Conservation (phyloP, 352 stramenopile species). For the Globisporangium lucens region DNA sequence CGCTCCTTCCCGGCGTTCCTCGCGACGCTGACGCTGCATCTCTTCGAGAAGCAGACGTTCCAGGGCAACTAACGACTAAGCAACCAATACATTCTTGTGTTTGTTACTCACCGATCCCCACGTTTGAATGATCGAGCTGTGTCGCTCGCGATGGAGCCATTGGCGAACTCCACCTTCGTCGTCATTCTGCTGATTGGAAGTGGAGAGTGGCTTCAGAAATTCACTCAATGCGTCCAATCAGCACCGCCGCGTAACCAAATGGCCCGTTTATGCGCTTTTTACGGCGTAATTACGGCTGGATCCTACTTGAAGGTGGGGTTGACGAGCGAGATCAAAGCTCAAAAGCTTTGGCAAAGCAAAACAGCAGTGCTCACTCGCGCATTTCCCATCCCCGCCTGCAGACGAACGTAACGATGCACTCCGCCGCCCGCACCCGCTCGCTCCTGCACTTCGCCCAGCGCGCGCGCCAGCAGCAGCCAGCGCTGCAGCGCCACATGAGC, state of each 20-base stretch:
- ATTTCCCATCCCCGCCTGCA: conserved; percentile 2
- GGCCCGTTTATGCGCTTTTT: conserved; percentile 10
- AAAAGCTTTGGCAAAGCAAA: not conserved
- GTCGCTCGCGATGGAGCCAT: not conserved
- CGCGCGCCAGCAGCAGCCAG: conserved; percentile 10
- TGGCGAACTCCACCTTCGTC: too few species aligned
- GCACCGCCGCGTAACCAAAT: not conserved
- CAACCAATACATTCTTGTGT: not conserved
- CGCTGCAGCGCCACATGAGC: conserved; percentile 33
- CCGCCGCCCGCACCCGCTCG: conserved; percentile 9
- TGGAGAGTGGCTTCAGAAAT: not conserved
- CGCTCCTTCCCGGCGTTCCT: conserved; percentile 89
- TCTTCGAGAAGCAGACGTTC: conserved; percentile 91
- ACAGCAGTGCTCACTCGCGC: conserved; percentile 5
- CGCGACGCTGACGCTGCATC: conserved; percentile 80
- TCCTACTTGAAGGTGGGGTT: conserved; percentile 13
- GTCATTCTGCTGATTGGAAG: too few species aligned
- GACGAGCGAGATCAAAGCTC: not conserved
- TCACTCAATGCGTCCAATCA: not conserved
- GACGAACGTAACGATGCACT: conserved; percentile 13
- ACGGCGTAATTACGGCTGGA: conserved; percentile 10
- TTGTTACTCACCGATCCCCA: not conserved
- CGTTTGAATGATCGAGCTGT: not conserved
- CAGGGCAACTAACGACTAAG: conserved; percentile 46
- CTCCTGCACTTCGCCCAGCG: conserved; percentile 15